These are phyloP conservation scores for Aphanomyces invadans DNA, from an alignment of 352 stramenopile genomes.

Conservation along the genomic window DNA sequence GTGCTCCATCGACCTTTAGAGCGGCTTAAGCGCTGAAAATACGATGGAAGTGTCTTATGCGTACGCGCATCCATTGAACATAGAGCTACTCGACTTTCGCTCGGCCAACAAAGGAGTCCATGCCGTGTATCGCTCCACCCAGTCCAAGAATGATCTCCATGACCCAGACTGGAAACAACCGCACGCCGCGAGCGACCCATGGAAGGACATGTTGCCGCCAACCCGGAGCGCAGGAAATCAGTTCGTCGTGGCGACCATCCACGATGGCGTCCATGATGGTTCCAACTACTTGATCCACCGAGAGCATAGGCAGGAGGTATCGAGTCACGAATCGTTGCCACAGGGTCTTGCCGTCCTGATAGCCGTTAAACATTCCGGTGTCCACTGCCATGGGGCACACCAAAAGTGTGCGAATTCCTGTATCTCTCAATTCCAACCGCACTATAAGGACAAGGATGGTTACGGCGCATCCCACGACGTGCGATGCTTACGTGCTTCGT, in stretches of 20 bases:
- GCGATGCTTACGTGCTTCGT: conserved; percentile 45
- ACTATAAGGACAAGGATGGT: conserved; percentile 36
- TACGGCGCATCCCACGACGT: conserved; percentile 22
- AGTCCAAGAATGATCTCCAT: conserved; percentile 6
- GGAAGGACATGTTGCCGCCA: conserved; percentile 13
- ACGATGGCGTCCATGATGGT: conserved; percentile 50
- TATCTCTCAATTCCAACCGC: conserved; percentile 55
- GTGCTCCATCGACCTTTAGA: not conserved
- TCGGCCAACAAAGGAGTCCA: conserved; percentile 13
- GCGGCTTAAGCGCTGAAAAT: not conserved
- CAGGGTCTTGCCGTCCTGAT: conserved; percentile 36
- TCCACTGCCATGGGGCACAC: conserved; percentile 64
- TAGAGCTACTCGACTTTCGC: not conserved
- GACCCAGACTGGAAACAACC: not conserved
- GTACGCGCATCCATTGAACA: not conserved
- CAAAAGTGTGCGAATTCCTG: conserved; percentile 56
- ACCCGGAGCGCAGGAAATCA: conserved; percentile 44
- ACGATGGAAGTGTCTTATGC: not conserved
- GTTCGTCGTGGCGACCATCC: conserved; percentile 32
- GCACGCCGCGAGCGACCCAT: not conserved
- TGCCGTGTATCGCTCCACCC: not conserved
- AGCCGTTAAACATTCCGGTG: conserved; percentile 71
- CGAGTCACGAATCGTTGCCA: conserved; percentile 30
- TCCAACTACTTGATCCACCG: conserved; percentile 37
- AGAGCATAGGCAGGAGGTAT: conserved; percentile 43